Evolutionary conservation across 768 basidiomycete species (phyloP).

Genomic region (Lactifluus hygrophoroides): DNA sequence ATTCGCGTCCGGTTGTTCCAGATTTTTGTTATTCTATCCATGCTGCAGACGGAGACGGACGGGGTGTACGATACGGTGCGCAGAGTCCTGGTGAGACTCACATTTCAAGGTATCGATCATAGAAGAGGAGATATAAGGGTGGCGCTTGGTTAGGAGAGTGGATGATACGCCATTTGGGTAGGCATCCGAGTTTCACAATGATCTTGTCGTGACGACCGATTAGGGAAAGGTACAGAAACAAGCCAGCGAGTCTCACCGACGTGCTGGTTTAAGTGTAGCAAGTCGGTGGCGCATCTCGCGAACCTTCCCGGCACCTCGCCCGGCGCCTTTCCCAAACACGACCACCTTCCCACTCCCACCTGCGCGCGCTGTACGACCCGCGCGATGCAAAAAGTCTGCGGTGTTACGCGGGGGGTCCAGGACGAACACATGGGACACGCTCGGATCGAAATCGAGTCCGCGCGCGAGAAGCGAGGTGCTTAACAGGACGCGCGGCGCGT

Average conservation of each 20-base stretch:
- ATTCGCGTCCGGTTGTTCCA: too few relatives aligned
- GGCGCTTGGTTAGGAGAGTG: too few relatives aligned
- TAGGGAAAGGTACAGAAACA: too few relatives aligned
- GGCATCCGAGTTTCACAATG: too few relatives aligned
- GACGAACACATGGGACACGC: constrained; percentile 78
- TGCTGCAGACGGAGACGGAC: too few relatives aligned
- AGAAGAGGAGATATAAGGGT: too few relatives aligned
- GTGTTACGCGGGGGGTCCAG: constrained; percentile 83
- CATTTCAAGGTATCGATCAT: too few relatives aligned
- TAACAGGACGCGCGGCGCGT: constrained; percentile 58
- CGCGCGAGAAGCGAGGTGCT: constrained; percentile 89
- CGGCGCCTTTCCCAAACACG: constrained; percentile 63
- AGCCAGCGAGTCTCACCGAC: neutral
- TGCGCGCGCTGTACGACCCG: constrained; percentile 74
- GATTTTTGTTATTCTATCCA: too few relatives aligned
- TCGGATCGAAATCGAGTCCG: constrained; percentile 79
- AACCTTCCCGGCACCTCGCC: constrained; percentile 44
- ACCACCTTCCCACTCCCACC: constrained; percentile 64
- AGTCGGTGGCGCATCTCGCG: constrained; percentile 12
- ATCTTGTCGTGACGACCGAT: too few relatives aligned
- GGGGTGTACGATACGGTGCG: too few relatives aligned
- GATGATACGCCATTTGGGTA: too few relatives aligned
- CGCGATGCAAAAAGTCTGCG: constrained; percentile 88
- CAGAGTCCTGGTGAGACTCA: too few relatives aligned
- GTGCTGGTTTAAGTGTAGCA: neutral